Evolutionary conservation across 2,329 filamentous ascomycete genomes (phyloP).

Genomic region (Macrophomina phaseolina): DNA sequence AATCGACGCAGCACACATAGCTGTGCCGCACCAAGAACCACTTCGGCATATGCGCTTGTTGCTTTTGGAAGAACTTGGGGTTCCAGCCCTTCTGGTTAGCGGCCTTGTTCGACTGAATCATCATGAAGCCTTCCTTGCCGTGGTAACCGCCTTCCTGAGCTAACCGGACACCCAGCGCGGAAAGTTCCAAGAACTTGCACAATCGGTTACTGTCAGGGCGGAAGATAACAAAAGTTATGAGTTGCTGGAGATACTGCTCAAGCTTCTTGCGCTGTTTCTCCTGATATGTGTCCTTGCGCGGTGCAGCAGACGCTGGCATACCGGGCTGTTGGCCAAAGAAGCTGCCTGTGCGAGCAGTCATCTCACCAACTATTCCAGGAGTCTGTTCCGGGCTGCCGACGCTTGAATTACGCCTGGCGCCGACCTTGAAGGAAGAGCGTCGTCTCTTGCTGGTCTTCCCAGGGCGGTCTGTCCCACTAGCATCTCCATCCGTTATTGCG

Average conservation of each 20-base stretch:
- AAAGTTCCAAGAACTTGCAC: conserved; percentile 94
- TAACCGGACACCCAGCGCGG: conserved; percentile 88
- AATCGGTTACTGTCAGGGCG: conserved; percentile 92
- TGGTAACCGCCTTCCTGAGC: conserved; percentile 97
- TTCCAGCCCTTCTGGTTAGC: conserved; percentile 84
- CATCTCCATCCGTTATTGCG: conserved; percentile 65
- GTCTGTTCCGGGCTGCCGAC: conserved; percentile 42
- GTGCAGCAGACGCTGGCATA: conserved; percentile 30
- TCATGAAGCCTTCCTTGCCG: conserved; percentile 92
- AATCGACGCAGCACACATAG: conserved; percentile 98
- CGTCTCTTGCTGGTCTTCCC: conserved; percentile 42
- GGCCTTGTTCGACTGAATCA: conserved; percentile 90
- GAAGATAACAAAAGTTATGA: conserved; percentile 97
- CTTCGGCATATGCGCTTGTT: conserved; percentile 80
- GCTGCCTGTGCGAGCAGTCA: conserved; percentile 44
- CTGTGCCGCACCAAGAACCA: conserved; percentile 99
- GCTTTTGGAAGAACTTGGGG: conserved; percentile 20
- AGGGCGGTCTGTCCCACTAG: conserved; percentile 69
- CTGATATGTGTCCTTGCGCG: conserved; percentile 66
- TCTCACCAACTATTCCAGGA: conserved; percentile 33
- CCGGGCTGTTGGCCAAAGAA: conserved; percentile 46
- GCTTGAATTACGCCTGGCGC: conserved; percentile 64
- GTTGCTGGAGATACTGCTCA: conserved; percentile 87
- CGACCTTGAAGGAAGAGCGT: conserved; percentile 60
- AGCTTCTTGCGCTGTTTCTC: conserved; percentile 83